These are phyloP conservation scores for Peniophora sp. DNA, from an alignment of 1,284 basidiomycete species.

Conservation along the genomic window DNA sequence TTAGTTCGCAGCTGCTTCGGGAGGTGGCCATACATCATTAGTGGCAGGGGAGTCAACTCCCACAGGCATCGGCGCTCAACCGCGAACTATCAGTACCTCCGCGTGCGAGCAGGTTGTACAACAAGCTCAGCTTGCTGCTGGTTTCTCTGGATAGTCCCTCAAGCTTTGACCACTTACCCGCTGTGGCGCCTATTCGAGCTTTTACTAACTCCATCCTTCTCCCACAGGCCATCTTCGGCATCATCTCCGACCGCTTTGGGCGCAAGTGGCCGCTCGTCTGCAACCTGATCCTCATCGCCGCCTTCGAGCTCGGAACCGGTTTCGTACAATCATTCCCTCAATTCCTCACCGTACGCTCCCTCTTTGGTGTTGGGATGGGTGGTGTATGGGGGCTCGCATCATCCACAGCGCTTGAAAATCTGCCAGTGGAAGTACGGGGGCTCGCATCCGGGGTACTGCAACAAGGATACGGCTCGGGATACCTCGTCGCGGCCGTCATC, in stretches of 20 bases:
- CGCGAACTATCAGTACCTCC: too few relatives aligned
- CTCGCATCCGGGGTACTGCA: slow-evolving; percentile 78
- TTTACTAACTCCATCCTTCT: slow-evolving; percentile 1
- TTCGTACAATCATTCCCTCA: slow-evolving; percentile 62
- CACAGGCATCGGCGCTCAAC: too few relatives aligned
- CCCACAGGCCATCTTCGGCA: slow-evolving; percentile 61
- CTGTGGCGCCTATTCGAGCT: too few relatives aligned
- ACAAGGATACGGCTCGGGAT: slow-evolving; percentile 55
- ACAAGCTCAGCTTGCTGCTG: too few relatives aligned
- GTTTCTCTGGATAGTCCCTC: too few relatives aligned
- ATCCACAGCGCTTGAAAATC: slow-evolving; percentile 80
- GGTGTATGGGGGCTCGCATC: slow-evolving; percentile 76
- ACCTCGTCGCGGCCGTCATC: slow-evolving; percentile 52
- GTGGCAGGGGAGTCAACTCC: too few relatives aligned
- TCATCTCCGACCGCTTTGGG: slow-evolving; percentile 80
- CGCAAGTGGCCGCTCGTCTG: slow-evolving; percentile 86
- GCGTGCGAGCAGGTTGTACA: too few relatives aligned
- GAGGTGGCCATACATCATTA: too few relatives aligned
- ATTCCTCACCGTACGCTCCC: slow-evolving; percentile 66
- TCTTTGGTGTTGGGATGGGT: slow-evolving; percentile 87
- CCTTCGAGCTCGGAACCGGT: slow-evolving; percentile 73
- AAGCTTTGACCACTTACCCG: too few relatives aligned
- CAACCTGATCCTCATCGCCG: slow-evolving; percentile 66
- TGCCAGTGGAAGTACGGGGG: slow-evolving; percentile 83
- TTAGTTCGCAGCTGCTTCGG: too few relatives aligned